Evolutionary conservation across 306 rosid species (phyloP).

Genomic region (Comarum palustre): DNA sequence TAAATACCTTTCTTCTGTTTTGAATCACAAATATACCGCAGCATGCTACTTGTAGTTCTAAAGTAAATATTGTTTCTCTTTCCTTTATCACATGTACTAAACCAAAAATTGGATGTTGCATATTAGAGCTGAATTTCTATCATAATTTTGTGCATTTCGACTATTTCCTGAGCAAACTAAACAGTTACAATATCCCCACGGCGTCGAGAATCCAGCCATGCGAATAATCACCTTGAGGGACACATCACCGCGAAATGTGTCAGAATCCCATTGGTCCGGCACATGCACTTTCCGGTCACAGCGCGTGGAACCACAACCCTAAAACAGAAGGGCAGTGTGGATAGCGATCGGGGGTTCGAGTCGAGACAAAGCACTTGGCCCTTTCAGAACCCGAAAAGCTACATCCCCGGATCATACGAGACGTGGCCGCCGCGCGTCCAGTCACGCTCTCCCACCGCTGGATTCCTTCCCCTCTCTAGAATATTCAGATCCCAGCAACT

Average conservation of each 20-base stretch:
- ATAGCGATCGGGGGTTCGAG: neutral
- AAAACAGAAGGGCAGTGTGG: neutral
- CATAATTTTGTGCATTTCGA: too few species aligned
- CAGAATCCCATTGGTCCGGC: neutral
- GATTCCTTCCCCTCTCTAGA: constrained; percentile 13
- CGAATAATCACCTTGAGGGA: too few species aligned
- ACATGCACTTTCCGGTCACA: neutral
- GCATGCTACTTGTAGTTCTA: too few species aligned
- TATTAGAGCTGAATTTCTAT: too few species aligned
- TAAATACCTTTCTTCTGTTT: too few species aligned
- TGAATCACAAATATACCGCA: too few species aligned
- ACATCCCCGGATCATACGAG: constrained; percentile 24
- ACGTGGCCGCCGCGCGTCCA: constrained; percentile 12
- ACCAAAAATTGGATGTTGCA: too few species aligned
- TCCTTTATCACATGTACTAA: too few species aligned
- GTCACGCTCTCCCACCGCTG: neutral
- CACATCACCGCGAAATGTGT: neutral
- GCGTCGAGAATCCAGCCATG: too few species aligned
- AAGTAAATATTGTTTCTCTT: too few species aligned
- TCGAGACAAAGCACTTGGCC: neutral
- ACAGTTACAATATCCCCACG: too few species aligned
- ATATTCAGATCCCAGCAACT: constrained; percentile 23
- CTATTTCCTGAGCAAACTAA: too few species aligned
- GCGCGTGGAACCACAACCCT: neutral
- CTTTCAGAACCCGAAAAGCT: constrained; percentile 20